phyloP scores from a whole-genome alignment of 176 grass and related monocot genomes.

The Oropetium thomaeum region DNA sequence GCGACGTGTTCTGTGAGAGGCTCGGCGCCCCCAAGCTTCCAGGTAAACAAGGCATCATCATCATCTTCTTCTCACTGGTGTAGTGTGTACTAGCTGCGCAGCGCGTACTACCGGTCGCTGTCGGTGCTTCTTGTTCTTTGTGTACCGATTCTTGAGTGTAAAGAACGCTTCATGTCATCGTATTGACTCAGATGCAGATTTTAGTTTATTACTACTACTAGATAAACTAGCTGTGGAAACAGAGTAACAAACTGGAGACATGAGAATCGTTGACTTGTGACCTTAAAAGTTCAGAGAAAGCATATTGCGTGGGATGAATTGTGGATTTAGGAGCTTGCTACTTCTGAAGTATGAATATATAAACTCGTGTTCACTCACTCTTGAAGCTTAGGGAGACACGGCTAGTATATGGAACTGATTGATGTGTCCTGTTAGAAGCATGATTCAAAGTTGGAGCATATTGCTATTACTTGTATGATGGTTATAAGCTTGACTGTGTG shows the following conservation, averaged over 20 bases:
- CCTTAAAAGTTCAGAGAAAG: neutral
- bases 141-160: neutral
- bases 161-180: neutral
- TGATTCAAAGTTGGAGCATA: neutral
- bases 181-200: neutral
- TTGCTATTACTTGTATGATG: neutral
- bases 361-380: neutral
- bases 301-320: neutral
- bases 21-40: slow-evolving; percentile 76
- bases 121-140: neutral
- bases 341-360: neutral
- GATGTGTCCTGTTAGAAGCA: neutral
- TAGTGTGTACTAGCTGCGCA: neutral
- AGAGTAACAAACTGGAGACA: neutral
- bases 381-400: neutral
- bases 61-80: slow-evolving; percentile 14
- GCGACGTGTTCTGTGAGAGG: slow-evolving; percentile 82
- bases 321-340: neutral
- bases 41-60: slow-evolving; percentile 46
- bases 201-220: neutral
- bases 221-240: neutral
- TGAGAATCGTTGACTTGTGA: neutral
- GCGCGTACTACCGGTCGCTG: neutral
- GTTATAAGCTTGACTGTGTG: neutral
- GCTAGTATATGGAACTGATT: neutral